Evolutionary conservation across 148 eudicot species (phyloP), one percentile per base, ranked within the genome.

Genomic region (Camellia granthamiana): DNA sequence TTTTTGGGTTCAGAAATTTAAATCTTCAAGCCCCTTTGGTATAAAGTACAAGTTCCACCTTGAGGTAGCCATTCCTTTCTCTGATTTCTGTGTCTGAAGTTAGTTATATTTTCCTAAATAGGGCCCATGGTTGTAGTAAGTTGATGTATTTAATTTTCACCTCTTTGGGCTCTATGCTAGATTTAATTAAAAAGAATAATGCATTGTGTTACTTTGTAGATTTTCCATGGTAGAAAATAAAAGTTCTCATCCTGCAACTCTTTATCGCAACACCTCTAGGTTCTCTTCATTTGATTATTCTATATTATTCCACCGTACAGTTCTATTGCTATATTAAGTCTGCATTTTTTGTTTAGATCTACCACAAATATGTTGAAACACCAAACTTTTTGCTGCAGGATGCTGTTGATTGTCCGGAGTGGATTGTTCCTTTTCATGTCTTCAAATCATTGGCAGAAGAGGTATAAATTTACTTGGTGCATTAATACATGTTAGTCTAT

Each of bases 41-140:
- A 91, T 97, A 72, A 85, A 91, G 77, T 97, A 97, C 92, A 91
- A 84, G 81, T 97, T 97, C 85, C 99, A 94, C 84, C 90, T 94
- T 64, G 98, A 97, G 97, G 99, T 97, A 30, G 89, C 47, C 54
- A 55, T 41, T 75, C 68, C 79, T 43, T 15, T 70, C n/a, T 55
- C 65, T 59, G 42, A 61, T 46, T 51, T 72, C 63, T 49, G 19
- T 30, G 5, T 74, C 42, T 2, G 8, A 23, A 23, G 23, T 44
- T 61, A 58, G 10, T 72, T 70, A 15, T 18, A 23, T 58, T 64
- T 79, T 73, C 46, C 67, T 74, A 14, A 69, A 51, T 59, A 69
- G 55, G 63, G 66, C 58, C 63, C 38, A 18, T 64, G 13, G 68
- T 44, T 60, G 49, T 51, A 47, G n/a, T n/a, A n/a, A n/a, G 41